Conservation (phyloP, 345 rosid species). For the Aethionema arabicum region DNA sequence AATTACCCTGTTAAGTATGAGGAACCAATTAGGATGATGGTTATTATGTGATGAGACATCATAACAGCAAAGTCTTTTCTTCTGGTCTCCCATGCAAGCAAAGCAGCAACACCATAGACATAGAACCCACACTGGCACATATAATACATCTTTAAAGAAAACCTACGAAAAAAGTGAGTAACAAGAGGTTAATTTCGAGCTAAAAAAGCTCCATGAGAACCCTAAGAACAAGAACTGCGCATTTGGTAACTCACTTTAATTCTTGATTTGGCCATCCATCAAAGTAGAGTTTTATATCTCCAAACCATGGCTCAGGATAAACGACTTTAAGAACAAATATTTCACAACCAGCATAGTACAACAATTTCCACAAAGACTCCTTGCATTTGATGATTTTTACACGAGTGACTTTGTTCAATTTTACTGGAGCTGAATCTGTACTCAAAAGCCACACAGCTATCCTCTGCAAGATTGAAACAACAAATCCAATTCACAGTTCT, state of each 20-base stretch:
- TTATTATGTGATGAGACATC: conserved; percentile 98
- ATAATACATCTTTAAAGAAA: conserved; percentile 63
- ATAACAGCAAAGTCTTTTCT: conserved; percentile 94
- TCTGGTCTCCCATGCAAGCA: conserved; percentile 91
- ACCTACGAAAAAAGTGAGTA: conserved; percentile 42
- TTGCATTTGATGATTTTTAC: conserved; percentile 68
- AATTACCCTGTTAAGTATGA: conserved; percentile 76
- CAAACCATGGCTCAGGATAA: conserved; percentile 73
- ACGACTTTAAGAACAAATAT: conserved; percentile 50
- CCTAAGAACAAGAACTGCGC: neutral
- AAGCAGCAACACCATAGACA: conserved; percentile 75
- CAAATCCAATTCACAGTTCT: neutral
- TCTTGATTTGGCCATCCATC: conserved; percentile 91
- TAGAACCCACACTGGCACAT: conserved; percentile 98
- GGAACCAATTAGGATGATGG: conserved; percentile 71
- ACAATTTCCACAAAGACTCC: conserved; percentile 89
- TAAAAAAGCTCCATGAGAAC: neutral
- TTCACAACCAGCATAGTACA: conserved; percentile 72
- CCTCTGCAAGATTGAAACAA: conserved; percentile 43
- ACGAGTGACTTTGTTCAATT: conserved; percentile 46
- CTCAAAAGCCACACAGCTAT: conserved; percentile 59
- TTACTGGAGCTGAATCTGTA: conserved; percentile 42
- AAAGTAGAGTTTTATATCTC: conserved; percentile 57
- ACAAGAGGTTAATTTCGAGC: neutral
- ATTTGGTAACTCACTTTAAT: conserved; percentile 53